Conservation (phyloP, 345 rosid species). For the Salix koriyanagi region DNA sequence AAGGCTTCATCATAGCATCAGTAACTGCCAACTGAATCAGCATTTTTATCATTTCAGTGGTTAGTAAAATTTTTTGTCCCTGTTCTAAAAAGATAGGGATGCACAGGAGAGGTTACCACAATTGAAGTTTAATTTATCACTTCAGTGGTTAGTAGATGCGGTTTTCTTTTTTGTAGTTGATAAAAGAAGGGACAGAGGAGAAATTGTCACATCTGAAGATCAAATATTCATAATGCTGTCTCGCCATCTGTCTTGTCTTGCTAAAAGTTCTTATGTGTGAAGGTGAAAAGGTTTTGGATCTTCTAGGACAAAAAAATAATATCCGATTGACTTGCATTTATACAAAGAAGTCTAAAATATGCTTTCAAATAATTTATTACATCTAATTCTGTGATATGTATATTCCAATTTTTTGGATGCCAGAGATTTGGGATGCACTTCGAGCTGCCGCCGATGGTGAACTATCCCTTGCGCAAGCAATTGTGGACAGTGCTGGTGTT, state of each 20-base stretch:
- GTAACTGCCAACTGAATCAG: neutral
- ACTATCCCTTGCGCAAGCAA: slow-evolving; percentile 57
- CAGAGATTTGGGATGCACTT: slow-evolving; percentile 93
- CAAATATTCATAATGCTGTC: neutral
- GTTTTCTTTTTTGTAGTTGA: neutral
- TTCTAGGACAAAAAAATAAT: neutral
- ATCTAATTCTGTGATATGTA: neutral
- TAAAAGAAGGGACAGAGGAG: neutral
- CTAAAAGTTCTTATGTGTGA: neutral
- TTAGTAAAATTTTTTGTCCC: neutral
- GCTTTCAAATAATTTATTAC: neutral
- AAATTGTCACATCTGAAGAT: neutral
- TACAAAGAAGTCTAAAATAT: neutral
- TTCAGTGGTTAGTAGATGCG: neutral
- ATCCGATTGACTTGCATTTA: neutral
- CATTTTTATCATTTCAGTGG: neutral
- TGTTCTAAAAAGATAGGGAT: neutral
- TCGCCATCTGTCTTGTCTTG: neutral
- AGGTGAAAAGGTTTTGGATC: neutral
- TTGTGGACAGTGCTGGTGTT: slow-evolving; percentile 75
- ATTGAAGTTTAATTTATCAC: neutral
- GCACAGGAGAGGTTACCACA: neutral
- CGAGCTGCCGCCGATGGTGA: slow-evolving; percentile 73
- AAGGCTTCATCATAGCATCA: neutral
- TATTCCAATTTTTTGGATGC: neutral